phyloP scores from a whole-genome alignment of 805 yeast species.

The Metschnikowia reukaufii region DNA sequence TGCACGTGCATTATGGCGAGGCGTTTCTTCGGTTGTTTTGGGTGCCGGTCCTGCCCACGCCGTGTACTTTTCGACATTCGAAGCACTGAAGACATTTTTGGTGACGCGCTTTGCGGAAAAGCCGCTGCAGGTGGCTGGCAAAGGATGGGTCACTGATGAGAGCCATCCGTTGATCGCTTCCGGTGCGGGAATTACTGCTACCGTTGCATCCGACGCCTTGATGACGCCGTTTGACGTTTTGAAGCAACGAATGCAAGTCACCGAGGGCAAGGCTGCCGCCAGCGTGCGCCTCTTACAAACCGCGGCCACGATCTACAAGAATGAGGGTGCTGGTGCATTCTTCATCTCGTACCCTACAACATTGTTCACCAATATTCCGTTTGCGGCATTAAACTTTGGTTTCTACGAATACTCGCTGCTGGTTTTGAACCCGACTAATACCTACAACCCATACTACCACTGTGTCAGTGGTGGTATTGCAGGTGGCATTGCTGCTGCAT shows the following conservation, averaged over 20 bases:
- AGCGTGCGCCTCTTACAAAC: conserved; percentile 33
- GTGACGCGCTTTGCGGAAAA: conserved; percentile 39
- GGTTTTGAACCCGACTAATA: conserved; percentile 70
- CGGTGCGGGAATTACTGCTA: conserved; percentile 86
- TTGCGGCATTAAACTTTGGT: conserved; percentile 91
- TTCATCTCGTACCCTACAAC: conserved; percentile 95
- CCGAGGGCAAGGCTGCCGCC: conserved; percentile 23
- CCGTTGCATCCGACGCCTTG: conserved; percentile 88
- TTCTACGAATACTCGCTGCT: conserved; percentile 85
- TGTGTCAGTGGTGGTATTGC: conserved; percentile 92
- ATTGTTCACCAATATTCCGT: conserved; percentile 85
- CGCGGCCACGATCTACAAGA: conserved; percentile 50
- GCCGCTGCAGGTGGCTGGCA: conserved; percentile 24
- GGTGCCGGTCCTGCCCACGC: conserved; percentile 99
- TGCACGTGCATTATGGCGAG: conserved; percentile 85
- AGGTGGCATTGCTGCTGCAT: conserved; percentile 93
- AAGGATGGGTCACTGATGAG: conserved; percentile 53
- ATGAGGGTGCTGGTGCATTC: conserved; percentile 77
- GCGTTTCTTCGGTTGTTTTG: conserved; percentile 83
- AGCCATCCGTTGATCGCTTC: conserved; percentile 84
- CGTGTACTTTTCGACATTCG: conserved; percentile 92
- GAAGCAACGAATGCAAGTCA: conserved; percentile 87
- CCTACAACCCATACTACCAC: conserved; percentile 86
- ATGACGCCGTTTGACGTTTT: conserved; percentile 97
- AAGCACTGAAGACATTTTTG: conserved; percentile 64